Conservation (phyloP, 1,284 basidiomycete genomes). For the Trichosporon sp. region DNA sequence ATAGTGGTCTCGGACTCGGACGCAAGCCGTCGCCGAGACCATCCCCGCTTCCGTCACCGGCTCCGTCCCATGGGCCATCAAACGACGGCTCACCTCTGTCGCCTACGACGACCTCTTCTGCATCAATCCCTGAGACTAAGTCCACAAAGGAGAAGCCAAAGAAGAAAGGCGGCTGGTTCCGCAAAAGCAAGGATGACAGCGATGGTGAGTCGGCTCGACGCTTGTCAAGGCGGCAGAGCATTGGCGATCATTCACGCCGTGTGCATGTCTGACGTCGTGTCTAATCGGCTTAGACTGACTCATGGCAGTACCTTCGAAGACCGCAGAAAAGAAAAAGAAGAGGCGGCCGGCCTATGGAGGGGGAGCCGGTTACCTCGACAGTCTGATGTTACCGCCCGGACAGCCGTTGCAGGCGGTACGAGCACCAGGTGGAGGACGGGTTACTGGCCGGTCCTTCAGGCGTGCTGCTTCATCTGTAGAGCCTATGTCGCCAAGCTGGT, state of each 20-base stretch:
- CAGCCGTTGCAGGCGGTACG: not conserved
- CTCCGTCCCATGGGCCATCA: not conserved
- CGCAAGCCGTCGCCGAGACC: not conserved
- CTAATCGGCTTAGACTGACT: not conserved
- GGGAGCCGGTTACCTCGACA: not conserved
- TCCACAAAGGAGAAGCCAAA: not conserved
- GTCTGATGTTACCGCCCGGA: not conserved
- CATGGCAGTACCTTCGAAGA: not conserved
- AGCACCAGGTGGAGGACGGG: not conserved
- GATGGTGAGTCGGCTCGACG: not conserved
- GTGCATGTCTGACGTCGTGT: not conserved
- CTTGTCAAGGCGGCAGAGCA: not conserved
- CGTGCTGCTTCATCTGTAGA: not conserved
- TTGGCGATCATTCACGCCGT: not conserved
- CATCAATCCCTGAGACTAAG: not conserved
- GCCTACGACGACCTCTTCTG: not conserved
- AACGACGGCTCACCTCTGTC: not conserved
- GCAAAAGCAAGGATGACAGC: not conserved
- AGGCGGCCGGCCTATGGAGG: not conserved
- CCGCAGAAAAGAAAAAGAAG: not conserved
- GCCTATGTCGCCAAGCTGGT: not conserved
- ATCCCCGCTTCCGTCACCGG: not conserved
- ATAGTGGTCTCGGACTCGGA: not conserved
- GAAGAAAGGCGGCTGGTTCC: not conserved
- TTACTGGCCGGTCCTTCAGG: not conserved